phyloP scores from a whole-genome alignment of 306 rosid genomes.

The Acacia melanoxylon region DNA sequence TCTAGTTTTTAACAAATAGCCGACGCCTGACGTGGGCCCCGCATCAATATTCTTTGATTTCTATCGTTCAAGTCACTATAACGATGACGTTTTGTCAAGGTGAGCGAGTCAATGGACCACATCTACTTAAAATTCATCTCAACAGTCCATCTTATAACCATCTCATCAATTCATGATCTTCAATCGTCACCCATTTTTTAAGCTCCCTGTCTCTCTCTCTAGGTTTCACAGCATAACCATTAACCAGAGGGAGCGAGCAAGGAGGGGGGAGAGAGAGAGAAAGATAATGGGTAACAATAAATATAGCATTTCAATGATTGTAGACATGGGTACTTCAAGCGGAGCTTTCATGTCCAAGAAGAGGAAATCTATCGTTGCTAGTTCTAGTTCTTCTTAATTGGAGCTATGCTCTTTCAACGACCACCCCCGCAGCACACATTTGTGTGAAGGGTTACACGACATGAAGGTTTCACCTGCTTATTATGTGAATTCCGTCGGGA shows the following conservation, averaged over 20 bases:
- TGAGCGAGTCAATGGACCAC: constrained; percentile 30
- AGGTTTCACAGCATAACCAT: background rate
- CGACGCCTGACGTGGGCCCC: background rate
- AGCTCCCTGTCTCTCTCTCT: constrained; percentile 17
- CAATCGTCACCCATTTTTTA: constrained; percentile 11
- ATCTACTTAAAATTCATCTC: constrained; percentile 28
- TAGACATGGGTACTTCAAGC: constrained; percentile 36
- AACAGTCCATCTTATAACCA: constrained; percentile 44
- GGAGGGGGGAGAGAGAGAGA: background rate
- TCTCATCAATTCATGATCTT: constrained; percentile 37
- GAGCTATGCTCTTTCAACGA: constrained; percentile 7
- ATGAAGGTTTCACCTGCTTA: constrained; percentile 24
- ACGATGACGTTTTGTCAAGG: constrained; percentile 36
- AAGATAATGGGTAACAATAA: constrained; percentile 50
- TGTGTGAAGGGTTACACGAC: background rate
- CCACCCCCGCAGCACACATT: constrained; percentile 1
- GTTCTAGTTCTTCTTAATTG: constrained; percentile 16
- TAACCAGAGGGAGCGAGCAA: background rate
- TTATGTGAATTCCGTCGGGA: constrained; percentile 29
- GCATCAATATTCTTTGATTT: background rate
- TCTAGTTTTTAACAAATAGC: background rate
- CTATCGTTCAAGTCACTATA: background rate
- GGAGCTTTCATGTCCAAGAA: constrained; percentile 48
- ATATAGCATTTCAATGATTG: constrained; percentile 43
- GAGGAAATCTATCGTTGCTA: constrained; percentile 38